Base-by-base conservation (phyloP, 345 rosid species). In the Eucalyptus microcorys region DNA sequence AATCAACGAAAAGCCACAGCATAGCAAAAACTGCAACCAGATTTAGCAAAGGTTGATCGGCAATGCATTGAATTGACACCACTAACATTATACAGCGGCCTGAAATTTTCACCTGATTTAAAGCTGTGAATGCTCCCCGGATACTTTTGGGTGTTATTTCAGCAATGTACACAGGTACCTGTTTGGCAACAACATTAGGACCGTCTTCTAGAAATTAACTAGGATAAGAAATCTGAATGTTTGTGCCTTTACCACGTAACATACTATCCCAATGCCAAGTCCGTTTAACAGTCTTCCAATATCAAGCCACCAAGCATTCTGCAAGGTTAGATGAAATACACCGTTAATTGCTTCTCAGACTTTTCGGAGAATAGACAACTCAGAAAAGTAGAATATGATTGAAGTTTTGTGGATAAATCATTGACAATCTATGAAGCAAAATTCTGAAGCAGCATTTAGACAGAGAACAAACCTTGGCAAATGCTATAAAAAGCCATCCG, bases 401-500 rank as follows among this genome's bases (percentile, higher is more conserved):
- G 80, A 55, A 42, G 64, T 83, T 57, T 45, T 57, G 84, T 10
- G 47, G 47, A 40, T 14, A 76, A 40, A 5, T 40, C 84, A 76
- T 76, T 40, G 84, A 76, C 83, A 76, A 76, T 40, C 66, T 55
- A 50, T 59, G 21, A 22, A 27, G 16, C 24, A 76, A 86, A 64
- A 59, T 32, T 48, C 34, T 49, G 45, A 53, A 64, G 57, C 30
- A 12, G 7, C 59, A 32, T 4, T 40, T 27, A 10, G 61, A 37
- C 87, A 88, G 61, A 59, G 11, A 86, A 40, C 19, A 52, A 84
- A 94, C 91, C 93, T 93, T 89, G 17, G 96, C 92, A 50, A 92
- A 81, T 86, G 92, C 91, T 85, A 95, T 93, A 34, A 87, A 88
- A 57, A 95, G 91, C 97, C 97, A 95, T 42, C 96, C 96, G 4